Evolutionary conservation across 176 grass and related monocot species (phyloP).

Genomic region (Triticum dicoccoides): DNA sequence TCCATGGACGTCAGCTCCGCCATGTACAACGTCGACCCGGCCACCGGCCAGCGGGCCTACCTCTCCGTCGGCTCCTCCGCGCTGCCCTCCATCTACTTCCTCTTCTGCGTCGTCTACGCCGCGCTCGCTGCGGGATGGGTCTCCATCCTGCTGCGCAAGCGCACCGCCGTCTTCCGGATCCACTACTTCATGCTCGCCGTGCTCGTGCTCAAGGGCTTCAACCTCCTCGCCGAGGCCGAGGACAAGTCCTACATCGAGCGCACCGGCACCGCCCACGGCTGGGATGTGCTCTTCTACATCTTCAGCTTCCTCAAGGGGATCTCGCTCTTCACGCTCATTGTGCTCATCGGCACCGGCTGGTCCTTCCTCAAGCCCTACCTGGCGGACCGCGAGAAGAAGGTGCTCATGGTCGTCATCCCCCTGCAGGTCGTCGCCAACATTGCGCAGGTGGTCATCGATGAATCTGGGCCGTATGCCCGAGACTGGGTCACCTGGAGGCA

Average conservation of each 20-base stretch:
- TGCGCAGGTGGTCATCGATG: constrained; percentile 89
- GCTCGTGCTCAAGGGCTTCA: constrained; percentile 78
- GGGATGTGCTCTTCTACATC: constrained; percentile 98
- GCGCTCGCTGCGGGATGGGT: constrained; percentile 63
- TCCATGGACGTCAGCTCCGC: constrained; percentile 83
- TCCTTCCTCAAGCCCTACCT: constrained; percentile 96
- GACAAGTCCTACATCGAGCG: constrained; percentile 93
- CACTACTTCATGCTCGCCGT: constrained; percentile 99
- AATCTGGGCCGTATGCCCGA: constrained; percentile 79
- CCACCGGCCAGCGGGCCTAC: constrained; percentile 52
- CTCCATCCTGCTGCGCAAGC: constrained; percentile 72
- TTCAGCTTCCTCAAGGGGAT: constrained; percentile 97
- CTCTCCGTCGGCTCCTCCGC: constrained; percentile 76
- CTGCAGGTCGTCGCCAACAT: constrained; percentile 95
- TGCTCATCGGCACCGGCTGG: constrained; percentile 96
- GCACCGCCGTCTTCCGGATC: constrained; percentile 81
- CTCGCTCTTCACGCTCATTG: constrained; percentile 94
- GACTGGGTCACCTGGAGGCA: constrained; percentile 95
- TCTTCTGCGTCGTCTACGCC: constrained; percentile 73
- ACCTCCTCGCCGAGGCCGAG: constrained; percentile 85
- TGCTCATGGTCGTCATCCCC: constrained; percentile 90
- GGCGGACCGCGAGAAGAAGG: constrained; percentile 90
- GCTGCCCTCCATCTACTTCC: constrained; percentile 74
- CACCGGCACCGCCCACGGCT: constrained; percentile 89
- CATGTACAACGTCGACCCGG: constrained; percentile 85